phyloP scores from a whole-genome alignment of 306 rosid genomes.

The Begonia peltatifolia region DNA sequence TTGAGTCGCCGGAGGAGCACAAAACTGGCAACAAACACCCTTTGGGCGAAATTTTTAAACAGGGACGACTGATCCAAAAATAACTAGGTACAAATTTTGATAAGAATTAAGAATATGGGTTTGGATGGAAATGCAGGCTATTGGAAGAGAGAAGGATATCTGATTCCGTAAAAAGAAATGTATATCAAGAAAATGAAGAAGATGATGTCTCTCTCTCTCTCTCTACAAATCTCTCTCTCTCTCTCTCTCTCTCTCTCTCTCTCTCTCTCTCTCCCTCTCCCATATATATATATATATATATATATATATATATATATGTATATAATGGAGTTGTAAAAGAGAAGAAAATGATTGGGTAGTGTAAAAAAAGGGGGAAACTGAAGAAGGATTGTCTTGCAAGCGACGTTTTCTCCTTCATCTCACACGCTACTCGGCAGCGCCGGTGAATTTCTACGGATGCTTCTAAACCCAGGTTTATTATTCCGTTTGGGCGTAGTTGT shows the following conservation, averaged over 20 bases:
- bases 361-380: not conserved
- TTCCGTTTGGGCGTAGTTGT: not conserved
- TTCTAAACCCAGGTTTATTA: not conserved
- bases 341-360: not conserved
- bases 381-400: not conserved
- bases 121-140: not conserved
- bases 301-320: too few relatives aligned
- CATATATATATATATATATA: not conserved
- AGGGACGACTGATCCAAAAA: too few relatives aligned
- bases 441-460: not conserved
- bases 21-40: too few relatives aligned
- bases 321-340: not conserved
- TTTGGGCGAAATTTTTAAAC: too few relatives aligned
- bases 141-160: not conserved
- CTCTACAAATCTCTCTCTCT: not conserved
- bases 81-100: too few relatives aligned
- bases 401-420: not conserved
- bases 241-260: not conserved
- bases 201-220: not conserved
- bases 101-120: too few relatives aligned
- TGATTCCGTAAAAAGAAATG: not conserved
- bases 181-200: not conserved
- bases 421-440: not conserved
- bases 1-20: too few relatives aligned
- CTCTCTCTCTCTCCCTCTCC: not conserved